Conservation (phyloP, 305 asterid genomes). For the Caryopteris hybrid region DNA sequence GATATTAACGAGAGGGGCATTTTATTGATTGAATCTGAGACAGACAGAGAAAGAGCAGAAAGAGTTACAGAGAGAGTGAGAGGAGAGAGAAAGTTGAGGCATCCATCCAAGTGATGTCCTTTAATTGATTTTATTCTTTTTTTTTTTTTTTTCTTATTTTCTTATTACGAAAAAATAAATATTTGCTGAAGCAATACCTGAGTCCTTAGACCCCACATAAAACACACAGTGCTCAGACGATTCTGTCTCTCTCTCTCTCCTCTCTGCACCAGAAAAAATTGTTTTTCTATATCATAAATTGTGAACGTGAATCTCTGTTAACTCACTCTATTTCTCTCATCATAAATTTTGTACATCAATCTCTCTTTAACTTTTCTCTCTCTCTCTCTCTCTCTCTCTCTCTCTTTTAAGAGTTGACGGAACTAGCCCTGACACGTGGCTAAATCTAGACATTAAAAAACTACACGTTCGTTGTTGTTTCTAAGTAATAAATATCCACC, state of each 20-base stretch:
- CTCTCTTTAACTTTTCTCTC: no score
- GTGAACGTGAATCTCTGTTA: no score
- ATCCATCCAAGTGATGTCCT: slow-evolving; percentile 13
- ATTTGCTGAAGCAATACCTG: neutral
- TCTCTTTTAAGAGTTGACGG: no score
- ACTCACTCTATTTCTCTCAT: neutral
- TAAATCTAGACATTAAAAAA: no score
- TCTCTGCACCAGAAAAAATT: no score
- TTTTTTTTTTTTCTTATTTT: neutral
- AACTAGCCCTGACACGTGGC: no score
- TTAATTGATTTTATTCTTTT: neutral
- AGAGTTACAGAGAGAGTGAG: neutral
- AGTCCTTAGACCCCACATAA: neutral
- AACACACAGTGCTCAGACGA: neutral
- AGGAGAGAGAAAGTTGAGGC: slow-evolving; percentile 5
- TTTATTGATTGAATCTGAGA: slow-evolving; percentile 34
- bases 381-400: no score
- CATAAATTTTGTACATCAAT: neutral
- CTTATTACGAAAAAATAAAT: neutral
- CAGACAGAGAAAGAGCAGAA: slow-evolving; percentile 7
- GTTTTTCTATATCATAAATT: no score
- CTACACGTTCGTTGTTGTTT: no score
- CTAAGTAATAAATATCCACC: no score
- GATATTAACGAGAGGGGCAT: slow-evolving; percentile 29
- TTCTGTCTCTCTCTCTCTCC: neutral